These are phyloP conservation scores for Naganishia antarctica DNA, from an alignment of 768 basidiomycete genomes.

Conservation along the genomic window DNA sequence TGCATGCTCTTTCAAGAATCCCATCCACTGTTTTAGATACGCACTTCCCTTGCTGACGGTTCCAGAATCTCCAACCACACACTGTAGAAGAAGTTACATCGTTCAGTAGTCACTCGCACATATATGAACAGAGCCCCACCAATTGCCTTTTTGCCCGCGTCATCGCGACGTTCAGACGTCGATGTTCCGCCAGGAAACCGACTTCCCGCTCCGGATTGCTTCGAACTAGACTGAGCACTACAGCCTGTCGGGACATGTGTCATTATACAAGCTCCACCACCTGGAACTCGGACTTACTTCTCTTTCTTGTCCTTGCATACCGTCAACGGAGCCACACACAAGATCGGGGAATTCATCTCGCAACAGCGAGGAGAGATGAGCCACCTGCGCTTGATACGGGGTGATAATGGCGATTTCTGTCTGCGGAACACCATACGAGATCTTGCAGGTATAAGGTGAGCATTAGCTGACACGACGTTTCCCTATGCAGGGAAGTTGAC, in stretches of 20 bases:
- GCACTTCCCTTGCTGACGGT: slow-evolving; percentile 78
- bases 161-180: slow-evolving; percentile 72
- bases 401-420: slow-evolving; percentile 81
- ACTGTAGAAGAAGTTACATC: slow-evolving; percentile 53
- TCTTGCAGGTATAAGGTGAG: slow-evolving; percentile 49
- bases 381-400: slow-evolving; percentile 94
- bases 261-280: slow-evolving; percentile 50
- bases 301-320: slow-evolving; percentile 87
- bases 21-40: slow-evolving; percentile 84
- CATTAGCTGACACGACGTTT: too few relatives aligned
- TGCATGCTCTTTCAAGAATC: slow-evolving; percentile 82
- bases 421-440: slow-evolving; percentile 60
- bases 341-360: slow-evolving; percentile 59
- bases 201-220: slow-evolving; percentile 85
- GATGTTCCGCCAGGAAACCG: slow-evolving; percentile 87
- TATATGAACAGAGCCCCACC: slow-evolving; percentile 54
- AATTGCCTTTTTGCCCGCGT: slow-evolving; percentile 83
- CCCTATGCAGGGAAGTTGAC: slow-evolving; percentile 29
- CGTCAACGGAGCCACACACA: slow-evolving; percentile 92
- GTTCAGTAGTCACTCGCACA: slow-evolving; percentile 27
- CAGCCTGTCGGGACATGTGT: slow-evolving; percentile 54
- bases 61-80: slow-evolving; percentile 86
- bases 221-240: slow-evolving; percentile 85
- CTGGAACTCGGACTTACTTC: slow-evolving; percentile 33
- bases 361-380: slow-evolving; percentile 70